phyloP scores from a whole-genome alignment of 169 alveolate species.

The Babesia ovis region DNA sequence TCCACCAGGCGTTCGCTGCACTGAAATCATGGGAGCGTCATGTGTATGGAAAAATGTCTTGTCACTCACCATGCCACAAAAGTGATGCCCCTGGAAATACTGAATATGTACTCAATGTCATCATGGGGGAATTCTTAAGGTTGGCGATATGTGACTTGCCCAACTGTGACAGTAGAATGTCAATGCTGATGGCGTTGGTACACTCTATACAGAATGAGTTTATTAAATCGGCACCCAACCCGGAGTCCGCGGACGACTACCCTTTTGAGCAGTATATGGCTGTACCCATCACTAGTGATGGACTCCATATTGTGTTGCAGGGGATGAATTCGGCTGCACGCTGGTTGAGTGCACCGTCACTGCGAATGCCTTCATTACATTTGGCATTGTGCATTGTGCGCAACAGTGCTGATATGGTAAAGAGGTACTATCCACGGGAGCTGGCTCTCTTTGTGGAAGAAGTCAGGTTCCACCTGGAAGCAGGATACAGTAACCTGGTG shows the following conservation, averaged over 20 bases:
- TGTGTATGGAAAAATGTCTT: background rate
- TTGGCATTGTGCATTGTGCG: conserved; percentile 6
- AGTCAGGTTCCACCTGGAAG: conserved; percentile 59
- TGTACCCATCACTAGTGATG: conserved; percentile 19
- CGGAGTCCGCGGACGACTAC: conserved; percentile 14
- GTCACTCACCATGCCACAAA: background rate
- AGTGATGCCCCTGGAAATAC: background rate
- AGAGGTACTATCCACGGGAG: background rate
- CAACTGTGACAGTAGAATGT: conserved; percentile 22
- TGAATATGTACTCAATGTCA: conserved; percentile 44
- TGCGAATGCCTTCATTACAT: conserved; percentile 10
- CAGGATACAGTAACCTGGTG: conserved; percentile 14
- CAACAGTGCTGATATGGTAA: conserved; percentile 10
- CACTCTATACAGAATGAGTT: conserved; percentile 16
- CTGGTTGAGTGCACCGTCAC: background rate
- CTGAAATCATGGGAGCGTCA: conserved; percentile 24
- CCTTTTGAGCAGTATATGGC: conserved; percentile 27
- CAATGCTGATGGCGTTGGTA: conserved; percentile 40
- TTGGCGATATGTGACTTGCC: conserved; percentile 31
- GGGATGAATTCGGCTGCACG: conserved; percentile 16
- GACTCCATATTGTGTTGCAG: conserved; percentile 29
- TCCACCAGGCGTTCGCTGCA: background rate
- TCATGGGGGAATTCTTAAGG: conserved; percentile 54
- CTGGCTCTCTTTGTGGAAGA: conserved; percentile 36
- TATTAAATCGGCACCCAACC: conserved; percentile 11